Base-by-base conservation (phyloP, 345 rosid genomes). In the Kandelia obovata region DNA sequence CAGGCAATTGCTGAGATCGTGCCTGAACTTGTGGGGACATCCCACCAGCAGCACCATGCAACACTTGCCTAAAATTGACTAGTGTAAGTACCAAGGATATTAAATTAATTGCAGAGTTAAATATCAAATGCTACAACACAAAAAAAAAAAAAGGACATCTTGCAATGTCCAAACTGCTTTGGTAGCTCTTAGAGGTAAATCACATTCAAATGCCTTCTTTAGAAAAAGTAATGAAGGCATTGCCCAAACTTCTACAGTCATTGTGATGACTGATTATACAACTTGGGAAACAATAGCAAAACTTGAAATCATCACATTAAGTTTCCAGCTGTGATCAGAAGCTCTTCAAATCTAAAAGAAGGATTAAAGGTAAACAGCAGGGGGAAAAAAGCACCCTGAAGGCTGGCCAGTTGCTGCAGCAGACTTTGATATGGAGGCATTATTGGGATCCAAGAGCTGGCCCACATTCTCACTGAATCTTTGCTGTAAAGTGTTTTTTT, bases 11-110 rank as follows among this genome's bases (percentile, higher is more conserved):
- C 81, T 88, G 98, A 82, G 79, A 86, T 70, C 97, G 84, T 70
- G 88, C 64, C 81, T 90, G 98, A 75, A 95, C 89, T 79, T 95
- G 98, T 51, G 96, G 88, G 69, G 96, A 86, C 91, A 90, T 90
- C 72, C 83, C 92, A 70, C 93, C 96, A 62, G 90, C 81, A 32
- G 89, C 64, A 66, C 92, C 88, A 82, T 92, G 99, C 81, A 95
- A 80, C 63, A 89, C 96, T 87, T 95, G 99, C 91, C 99, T 92
- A 81, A 82, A 77, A 78, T 74, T 76, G 69, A 67, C 53, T 53
- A 67, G 25, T 49, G 66, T 11, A 63, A 62, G 23, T 11, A 66
- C 49, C 49, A 27, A 55, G 5, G 21, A 37, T 69, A 68, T 30
- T 55, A 32, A 13, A 28, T 11, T 15, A 25, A 52, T 58, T n/a